Base-by-base conservation (phyloP, 257 asterid genomes). In the Solanum medicagineum region DNA sequence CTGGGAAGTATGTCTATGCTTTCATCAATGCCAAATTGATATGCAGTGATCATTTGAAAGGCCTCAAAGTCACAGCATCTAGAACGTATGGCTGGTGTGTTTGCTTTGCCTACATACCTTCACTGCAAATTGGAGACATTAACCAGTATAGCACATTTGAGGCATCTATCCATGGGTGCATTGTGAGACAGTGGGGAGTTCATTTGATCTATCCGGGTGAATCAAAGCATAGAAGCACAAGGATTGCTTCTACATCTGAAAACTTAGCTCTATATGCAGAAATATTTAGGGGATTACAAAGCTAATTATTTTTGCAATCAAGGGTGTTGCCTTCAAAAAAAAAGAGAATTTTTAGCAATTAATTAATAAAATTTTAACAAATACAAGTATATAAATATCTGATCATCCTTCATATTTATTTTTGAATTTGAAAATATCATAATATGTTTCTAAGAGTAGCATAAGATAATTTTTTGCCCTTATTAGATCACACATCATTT, bases 321-420 rank as follows among this genome's bases (percentile, higher is more conserved):
- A 84, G 1, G 98, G 98, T 53, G 87, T 95, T 20, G 98, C 98
- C 98, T 95, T 19, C 17, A 81, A 16, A 80, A 95, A 8, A 40
- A 1, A 62, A 32, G 3, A 6, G 3, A 32, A 0, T 32, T 84
- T 84, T 59, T 22, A 47, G 53, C 20, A 8, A 1, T 45, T 32
- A 68, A 63, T 14, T 10, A 45, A 71, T 0, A 29, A 4, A 36
- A 63, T 6, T 44, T 44, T 5, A 44, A 16, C 24, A 24, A 9
- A 79, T 29, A 79, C 26, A 16, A 53, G 22, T 26, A 9, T 16
- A 79, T 4, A 16, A 16, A 5, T 51, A 51, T 26, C 44, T 51
- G 53, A 53, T 53, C 65, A 79, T 16, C 49, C 22, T 29, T 53
- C 22, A 17, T 40, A 15, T 26, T 2, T 24, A 2, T 53, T 9